Evolutionary conservation across 495 filamentous ascomycete species (phyloP), one percentile per base, ranked within the genome.

Genomic region (Stereocaulon alpinum): DNA sequence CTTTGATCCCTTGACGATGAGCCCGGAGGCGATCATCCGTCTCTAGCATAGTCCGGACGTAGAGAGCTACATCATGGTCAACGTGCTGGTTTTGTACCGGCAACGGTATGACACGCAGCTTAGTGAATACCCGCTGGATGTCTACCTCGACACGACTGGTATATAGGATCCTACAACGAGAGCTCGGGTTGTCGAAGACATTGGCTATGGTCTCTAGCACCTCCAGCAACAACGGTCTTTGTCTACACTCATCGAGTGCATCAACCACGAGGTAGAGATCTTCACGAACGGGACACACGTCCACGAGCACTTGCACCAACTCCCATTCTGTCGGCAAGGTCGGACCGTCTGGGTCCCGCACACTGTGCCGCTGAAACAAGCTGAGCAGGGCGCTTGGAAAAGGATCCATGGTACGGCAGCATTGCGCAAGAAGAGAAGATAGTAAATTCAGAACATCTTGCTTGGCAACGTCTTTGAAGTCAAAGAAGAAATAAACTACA

Each of bases 241-340:
- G 50, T 18, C 50, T 34, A 53, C 50, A 53, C 34, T 53, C 50
- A 53, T 53, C 50, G 18, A 53, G 50, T 17, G 50, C 50, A 20
- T 53, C 50, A 1, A 53, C 22, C n/a, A 53, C 50, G 6, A 53
- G 17, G 17, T 18, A 40, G 22, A 53, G 34, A 29, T 18, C 27
- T 48, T 48, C 17, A 12, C 27, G 45, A 6, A 27, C 12, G 45
- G 20, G 3, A 48, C 27, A 11, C 11, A 29, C 15, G 45, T 2
- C 45, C 15, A 27, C 24, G n/a, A 48, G 22, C 10, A 48, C 45
- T 48, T 48, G 45, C 45, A 48, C 45, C 2, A 53, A 18, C 30
- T 53, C 50, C 10, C 18, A 40, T 40, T 1, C 50, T 3, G 50
- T 53, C 15, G 50, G 50, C 3, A n/a, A 29, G 6, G 50, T 27